These are phyloP conservation scores for Kodamaea restingae DNA, from an alignment of 805 yeast species.

Conservation along the genomic window DNA sequence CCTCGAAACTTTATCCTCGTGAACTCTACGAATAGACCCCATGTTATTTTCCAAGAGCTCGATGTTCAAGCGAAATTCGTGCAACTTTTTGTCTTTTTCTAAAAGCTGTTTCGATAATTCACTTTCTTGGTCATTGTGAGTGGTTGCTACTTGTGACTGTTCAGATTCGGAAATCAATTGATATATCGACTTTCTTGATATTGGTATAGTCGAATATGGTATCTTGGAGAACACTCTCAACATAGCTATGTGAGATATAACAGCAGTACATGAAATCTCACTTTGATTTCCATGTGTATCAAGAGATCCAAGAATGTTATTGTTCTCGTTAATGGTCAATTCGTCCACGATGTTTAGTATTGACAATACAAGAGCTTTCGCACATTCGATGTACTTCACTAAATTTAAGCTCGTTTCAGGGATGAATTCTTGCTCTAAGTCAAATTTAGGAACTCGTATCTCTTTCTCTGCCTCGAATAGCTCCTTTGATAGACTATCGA, in stretches of 20 bases:
- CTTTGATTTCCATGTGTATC: not conserved
- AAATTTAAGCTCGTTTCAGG: not conserved
- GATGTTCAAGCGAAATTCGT: conserved; percentile 45
- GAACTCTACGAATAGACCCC: conserved; percentile 24
- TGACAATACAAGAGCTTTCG: not conserved
- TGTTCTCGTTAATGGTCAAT: not conserved
- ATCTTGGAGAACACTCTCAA: not conserved
- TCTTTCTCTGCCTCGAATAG: not conserved
- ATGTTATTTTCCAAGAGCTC: conserved; percentile 44
- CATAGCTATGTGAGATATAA: not conserved
- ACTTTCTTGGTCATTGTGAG: not conserved
- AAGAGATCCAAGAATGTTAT: not conserved
- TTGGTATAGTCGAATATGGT: not conserved
- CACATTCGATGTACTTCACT: not conserved
- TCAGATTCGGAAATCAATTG: not conserved
- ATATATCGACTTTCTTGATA: not conserved
- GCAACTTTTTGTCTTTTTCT: conserved; percentile 28
- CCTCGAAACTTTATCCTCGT: conserved; percentile 21
- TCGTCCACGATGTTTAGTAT: not conserved
- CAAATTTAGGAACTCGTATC: not conserved
- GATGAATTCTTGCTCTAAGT: not conserved
- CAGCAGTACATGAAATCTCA: not conserved
- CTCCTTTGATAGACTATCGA: not conserved
- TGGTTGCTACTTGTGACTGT: not conserved
- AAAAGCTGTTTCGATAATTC: conserved; percentile 4